Evolutionary conservation across 2,329 filamentous ascomycete genomes (phyloP).

Genomic region (Colletotrichum neosansevieriae): DNA sequence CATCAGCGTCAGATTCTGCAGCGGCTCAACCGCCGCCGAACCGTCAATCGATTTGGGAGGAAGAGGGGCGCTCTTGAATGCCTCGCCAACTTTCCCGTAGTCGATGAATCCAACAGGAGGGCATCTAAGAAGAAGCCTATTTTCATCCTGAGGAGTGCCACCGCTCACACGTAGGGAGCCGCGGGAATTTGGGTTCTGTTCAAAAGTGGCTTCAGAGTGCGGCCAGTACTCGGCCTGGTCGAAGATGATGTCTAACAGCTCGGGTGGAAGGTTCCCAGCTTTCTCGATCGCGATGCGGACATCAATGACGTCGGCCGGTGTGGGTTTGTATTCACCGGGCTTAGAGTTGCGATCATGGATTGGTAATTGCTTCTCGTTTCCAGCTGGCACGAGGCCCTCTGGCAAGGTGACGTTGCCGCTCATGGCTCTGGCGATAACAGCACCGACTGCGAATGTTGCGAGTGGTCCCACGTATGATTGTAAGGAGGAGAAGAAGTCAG

Average conservation of each 20-base stretch:
- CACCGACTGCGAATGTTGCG: constrained; percentile 22
- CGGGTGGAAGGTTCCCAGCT: constrained; percentile 60
- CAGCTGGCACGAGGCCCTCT: background rate
- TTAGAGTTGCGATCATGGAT: background rate
- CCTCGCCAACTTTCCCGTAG: constrained; percentile 26
- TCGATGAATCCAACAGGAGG: constrained; percentile 52
- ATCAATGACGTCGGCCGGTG: constrained; percentile 61
- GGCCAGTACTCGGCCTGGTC: constrained; percentile 75
- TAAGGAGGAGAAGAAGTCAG: constrained; percentile 20
- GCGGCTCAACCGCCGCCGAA: constrained; percentile 16
- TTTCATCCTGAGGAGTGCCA: constrained; percentile 42
- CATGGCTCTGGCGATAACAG: constrained; percentile 18
- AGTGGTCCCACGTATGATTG: constrained; percentile 26
- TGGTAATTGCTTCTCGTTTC: background rate
- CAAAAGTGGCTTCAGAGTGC: constrained; percentile 55
- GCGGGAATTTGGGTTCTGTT: constrained; percentile 34
- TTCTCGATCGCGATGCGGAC: constrained; percentile 62
- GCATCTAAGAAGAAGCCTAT: constrained; percentile 51
- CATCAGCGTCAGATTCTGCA: constrained; percentile 22
- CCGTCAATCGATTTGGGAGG: constrained; percentile 23
- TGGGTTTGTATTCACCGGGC: constrained; percentile 48
- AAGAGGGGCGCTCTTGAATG: constrained; percentile 32
- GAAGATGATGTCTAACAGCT: constrained; percentile 67
- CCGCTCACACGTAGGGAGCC: constrained; percentile 44
- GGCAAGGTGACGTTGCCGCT: background rate